Evolutionary conservation across 345 rosid genomes (phyloP).

Genomic region (Camelina sativa): DNA sequence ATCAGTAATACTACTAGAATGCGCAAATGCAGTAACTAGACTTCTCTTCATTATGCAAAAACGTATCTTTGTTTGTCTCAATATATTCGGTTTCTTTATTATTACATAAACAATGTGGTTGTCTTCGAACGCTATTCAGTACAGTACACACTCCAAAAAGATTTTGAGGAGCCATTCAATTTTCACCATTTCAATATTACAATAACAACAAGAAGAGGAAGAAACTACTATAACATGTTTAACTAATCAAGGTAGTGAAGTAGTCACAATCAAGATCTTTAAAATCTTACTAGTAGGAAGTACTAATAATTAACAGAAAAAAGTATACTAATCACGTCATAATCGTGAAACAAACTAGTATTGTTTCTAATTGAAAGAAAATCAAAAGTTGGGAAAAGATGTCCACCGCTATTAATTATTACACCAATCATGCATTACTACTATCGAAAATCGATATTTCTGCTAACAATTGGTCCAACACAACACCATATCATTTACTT

Average conservation of each 20-base stretch:
- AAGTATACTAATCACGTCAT: not conserved
- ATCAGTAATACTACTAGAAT: not conserved
- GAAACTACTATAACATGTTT: constrained; percentile 10
- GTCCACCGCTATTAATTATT: constrained; percentile 10
- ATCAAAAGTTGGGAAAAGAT: constrained; percentile 32
- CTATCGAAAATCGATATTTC: constrained; percentile 32
- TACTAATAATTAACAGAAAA: constrained; percentile 10
- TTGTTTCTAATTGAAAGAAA: constrained; percentile 24
- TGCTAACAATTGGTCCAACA: constrained; percentile 40
- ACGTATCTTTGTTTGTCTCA: constrained; percentile 1
- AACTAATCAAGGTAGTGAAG: constrained; percentile 17
- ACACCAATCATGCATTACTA: constrained; percentile 38
- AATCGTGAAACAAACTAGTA: not conserved
- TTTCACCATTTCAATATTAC: not conserved
- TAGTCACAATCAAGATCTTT: constrained; percentile 25
- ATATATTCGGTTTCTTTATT: constrained; percentile 32
- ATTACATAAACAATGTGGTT: constrained; percentile 20
- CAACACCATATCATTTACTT: constrained; percentile 28
- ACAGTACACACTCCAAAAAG: not conserved
- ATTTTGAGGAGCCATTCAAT: not conserved
- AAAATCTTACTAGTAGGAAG: not conserved
- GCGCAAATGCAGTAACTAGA: not conserved
- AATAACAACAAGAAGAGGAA: constrained; percentile 20
- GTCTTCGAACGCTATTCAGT: not conserved
- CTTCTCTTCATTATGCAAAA: constrained; percentile 7